These are phyloP conservation scores for Melocanna baccifera DNA, from an alignment of 176 grass and related monocot species.

Conservation along the genomic window DNA sequence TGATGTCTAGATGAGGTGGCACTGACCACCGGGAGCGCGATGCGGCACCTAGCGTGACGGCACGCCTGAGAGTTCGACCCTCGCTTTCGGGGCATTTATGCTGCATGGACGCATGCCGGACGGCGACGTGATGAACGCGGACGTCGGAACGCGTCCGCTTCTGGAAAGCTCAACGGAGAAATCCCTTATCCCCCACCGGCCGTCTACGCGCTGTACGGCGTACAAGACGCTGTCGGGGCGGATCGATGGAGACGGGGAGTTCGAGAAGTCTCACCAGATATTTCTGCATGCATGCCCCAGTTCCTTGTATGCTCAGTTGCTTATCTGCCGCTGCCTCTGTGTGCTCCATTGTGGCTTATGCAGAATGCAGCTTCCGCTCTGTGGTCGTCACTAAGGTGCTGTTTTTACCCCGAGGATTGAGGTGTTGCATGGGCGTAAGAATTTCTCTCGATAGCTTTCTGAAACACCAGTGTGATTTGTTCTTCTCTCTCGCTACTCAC, in stretches of 20 bases:
- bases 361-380: neutral
- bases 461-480: neutral
- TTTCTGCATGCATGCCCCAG: neutral
- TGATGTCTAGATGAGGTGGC: slow-evolving; percentile 4
- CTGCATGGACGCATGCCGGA: slow-evolving; percentile 31
- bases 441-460: neutral
- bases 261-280: neutral
- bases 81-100: slow-evolving; percentile 36
- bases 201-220: neutral
- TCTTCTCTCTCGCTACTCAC: neutral
- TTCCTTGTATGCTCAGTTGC: neutral
- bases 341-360: neutral
- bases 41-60: slow-evolving; percentile 39
- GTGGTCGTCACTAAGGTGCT: neutral
- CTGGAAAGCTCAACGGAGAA: slow-evolving; percentile 24
- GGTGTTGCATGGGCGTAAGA: neutral
- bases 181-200: neutral
- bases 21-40: neutral
- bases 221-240: slow-evolving; percentile 19
- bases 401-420: neutral
- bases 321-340: neutral
- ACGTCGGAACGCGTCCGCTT: slow-evolving; percentile 14
- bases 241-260: neutral
- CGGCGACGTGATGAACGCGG: slow-evolving; percentile 30
- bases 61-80: slow-evolving; percentile 2